Evolutionary conservation across 1,284 basidiomycete species (phyloP).

Genomic region (Boletus mariae): DNA sequence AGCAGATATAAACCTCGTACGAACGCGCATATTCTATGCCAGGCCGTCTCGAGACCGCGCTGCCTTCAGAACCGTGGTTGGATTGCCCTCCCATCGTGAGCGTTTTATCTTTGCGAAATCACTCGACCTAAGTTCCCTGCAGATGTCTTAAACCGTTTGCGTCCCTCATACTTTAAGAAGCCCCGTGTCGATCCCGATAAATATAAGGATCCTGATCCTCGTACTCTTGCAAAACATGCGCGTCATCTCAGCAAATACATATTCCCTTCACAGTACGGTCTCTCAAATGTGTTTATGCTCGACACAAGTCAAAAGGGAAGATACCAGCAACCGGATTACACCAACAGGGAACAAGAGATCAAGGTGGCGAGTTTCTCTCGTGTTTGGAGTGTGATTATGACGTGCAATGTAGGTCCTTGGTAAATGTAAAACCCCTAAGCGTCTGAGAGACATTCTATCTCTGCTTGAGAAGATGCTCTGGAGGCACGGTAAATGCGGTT

Average conservation of each 20-base stretch:
- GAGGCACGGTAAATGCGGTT: constrained; percentile 69
- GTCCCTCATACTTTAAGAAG: constrained; percentile 40
- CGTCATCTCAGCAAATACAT: constrained; percentile 78
- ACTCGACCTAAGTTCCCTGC: constrained; percentile 8
- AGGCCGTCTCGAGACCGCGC: constrained; percentile 50
- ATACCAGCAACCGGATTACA: constrained; percentile 47
- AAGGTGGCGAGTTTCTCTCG: constrained; percentile 40
- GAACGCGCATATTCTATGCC: constrained; percentile 66
- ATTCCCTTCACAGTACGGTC: constrained; percentile 74
- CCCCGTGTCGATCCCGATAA: constrained; percentile 20
- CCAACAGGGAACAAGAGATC: constrained; percentile 69
- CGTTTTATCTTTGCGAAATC: constrained; percentile 1
- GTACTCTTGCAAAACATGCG: constrained; percentile 44
- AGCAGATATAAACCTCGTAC: constrained; percentile 53
- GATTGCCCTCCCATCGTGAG: constrained; percentile 68
- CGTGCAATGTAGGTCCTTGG: constrained; percentile 39
- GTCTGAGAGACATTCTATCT: constrained; percentile 54
- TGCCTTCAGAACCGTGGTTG: constrained; percentile 48
- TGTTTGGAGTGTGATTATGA: neutral
- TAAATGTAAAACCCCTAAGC: constrained; percentile 65
- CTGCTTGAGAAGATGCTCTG: constrained; percentile 62
- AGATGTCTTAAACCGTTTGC: constrained; percentile 64
- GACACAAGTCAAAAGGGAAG: constrained; percentile 25
- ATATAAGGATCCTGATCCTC: constrained; percentile 42
- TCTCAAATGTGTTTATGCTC: constrained; percentile 54